Evolutionary conservation across 352 stramenopile species (phyloP).

Genomic region (Plasmopara muralis): DNA sequence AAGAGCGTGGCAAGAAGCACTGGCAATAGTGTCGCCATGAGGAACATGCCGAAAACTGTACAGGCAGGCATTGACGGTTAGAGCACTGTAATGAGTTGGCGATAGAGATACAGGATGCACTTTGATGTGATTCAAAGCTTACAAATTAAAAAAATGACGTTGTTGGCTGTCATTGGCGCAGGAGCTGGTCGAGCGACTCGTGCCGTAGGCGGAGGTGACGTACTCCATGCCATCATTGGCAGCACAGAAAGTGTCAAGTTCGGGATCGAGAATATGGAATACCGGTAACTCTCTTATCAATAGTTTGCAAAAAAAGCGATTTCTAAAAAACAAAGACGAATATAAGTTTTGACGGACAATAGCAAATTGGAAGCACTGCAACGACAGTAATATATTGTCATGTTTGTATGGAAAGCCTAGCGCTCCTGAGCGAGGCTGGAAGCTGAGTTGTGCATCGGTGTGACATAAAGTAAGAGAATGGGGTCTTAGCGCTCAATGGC

Average conservation of each 20-base stretch:
- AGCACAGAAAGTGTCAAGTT: background rate
- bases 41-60: conserved; percentile 63
- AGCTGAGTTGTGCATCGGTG: too few species aligned
- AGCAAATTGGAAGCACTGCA: too few species aligned
- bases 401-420: too few species aligned
- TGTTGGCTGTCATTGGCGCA: conserved; percentile 42
- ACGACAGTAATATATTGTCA: too few species aligned
- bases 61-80: conserved; percentile 3
- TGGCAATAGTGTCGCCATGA: conserved; percentile 53
- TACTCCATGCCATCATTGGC: conserved; percentile 17
- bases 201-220: conserved; percentile 9
- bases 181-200: conserved; percentile 14
- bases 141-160: conserved; percentile 69
- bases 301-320: too few species aligned
- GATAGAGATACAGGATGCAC: conserved; percentile 5
- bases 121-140: conserved; percentile 7
- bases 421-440: too few species aligned
- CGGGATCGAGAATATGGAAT: too few species aligned
- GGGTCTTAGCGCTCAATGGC: too few species aligned
- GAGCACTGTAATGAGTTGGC: background rate
- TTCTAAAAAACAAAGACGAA: too few species aligned
- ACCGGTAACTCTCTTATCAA: too few species aligned
- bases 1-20: conserved; percentile 41
- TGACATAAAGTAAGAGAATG: too few species aligned
- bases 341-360: too few species aligned